A percentile compares a stretch with the other conserved stretches of the same genome.
Conservation (phyloP, 768 basidiomycete genomes). For the Suillus decipiens region DNA sequence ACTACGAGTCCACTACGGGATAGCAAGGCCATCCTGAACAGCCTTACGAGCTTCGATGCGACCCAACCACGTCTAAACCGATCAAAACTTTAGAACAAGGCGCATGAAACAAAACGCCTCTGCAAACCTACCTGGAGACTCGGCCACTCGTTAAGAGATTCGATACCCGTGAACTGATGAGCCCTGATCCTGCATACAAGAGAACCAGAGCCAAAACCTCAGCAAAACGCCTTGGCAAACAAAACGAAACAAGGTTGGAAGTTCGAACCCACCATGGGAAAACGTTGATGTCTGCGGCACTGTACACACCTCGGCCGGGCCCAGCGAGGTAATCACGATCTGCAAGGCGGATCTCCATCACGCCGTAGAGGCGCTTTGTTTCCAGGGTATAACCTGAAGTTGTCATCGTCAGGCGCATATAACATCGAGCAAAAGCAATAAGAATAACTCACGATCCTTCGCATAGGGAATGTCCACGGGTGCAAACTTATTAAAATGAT, state of each 20-base stretch:
- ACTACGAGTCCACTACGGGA: neutral
- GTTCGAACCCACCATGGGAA: slow-evolving; percentile 16
- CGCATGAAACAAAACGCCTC: neutral
- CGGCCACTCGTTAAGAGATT: slow-evolving; percentile 41
- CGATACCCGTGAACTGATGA: slow-evolving; percentile 33
- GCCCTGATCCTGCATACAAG: slow-evolving; percentile 34
- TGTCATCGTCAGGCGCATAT: too few species aligned
- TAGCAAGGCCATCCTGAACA: neutral
- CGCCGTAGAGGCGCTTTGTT: slow-evolving; percentile 47
- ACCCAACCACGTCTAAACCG: neutral
- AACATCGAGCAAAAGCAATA: neutral
- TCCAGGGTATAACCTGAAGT: slow-evolving; percentile 44
- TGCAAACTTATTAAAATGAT: slow-evolving; percentile 38
- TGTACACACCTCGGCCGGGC: slow-evolving; percentile 32
- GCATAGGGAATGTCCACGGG: slow-evolving; percentile 39
- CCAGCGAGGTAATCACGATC: slow-evolving; percentile 49
- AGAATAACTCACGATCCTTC: slow-evolving; percentile 28
- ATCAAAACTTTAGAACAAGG: neutral
- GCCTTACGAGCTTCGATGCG: neutral
- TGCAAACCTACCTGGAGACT: slow-evolving; percentile 29
- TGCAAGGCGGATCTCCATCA: slow-evolving; percentile 47
- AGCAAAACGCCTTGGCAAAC: neutral
- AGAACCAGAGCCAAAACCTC: neutral
- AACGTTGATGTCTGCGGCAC: slow-evolving; percentile 44
- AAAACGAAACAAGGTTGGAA: slow-evolving; percentile 9